Evolutionary conservation across 257 asterid genomes (phyloP).

Genomic region (Plantago ovata): DNA sequence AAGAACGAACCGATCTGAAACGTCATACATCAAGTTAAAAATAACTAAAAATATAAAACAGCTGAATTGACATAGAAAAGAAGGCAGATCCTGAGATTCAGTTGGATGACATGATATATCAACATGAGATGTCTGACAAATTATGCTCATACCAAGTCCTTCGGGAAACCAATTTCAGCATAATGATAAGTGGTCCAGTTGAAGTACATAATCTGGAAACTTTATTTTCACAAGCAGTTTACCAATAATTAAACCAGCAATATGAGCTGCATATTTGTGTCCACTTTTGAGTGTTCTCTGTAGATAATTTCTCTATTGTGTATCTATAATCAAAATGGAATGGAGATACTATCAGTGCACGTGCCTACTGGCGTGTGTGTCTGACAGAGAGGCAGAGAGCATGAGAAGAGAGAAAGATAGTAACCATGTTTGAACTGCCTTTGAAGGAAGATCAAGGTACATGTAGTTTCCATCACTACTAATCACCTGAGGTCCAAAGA

Average conservation of each 20-base stretch:
- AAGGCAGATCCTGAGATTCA: not conserved
- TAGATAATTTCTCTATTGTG: not conserved
- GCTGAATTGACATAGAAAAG: not conserved
- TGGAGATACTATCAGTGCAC: not conserved
- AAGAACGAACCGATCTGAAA: conserved; percentile 87
- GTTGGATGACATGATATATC: not conserved
- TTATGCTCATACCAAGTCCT: not conserved
- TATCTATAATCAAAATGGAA: not conserved
- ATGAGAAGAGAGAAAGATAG: conserved; percentile 17
- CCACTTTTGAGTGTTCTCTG: not conserved
- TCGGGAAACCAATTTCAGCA: not conserved
- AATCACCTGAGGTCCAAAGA: conserved; percentile 65
- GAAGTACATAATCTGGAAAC: no score
- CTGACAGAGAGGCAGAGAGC: no score
- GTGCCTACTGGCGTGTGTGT: no score
- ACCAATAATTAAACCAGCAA: not conserved
- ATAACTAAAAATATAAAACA: not conserved
- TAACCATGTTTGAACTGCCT: conserved; percentile 93
- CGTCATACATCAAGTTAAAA: conserved; percentile 1
- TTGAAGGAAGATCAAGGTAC: conserved; percentile 89
- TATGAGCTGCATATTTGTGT: not conserved
- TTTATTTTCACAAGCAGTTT: not conserved
- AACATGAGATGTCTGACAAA: not conserved
- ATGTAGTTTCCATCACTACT: conserved; percentile 67
- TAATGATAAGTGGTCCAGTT: no score